These are phyloP conservation scores for Solanum neorickii DNA, from an alignment of 257 asterid species.

Conservation along the genomic window DNA sequence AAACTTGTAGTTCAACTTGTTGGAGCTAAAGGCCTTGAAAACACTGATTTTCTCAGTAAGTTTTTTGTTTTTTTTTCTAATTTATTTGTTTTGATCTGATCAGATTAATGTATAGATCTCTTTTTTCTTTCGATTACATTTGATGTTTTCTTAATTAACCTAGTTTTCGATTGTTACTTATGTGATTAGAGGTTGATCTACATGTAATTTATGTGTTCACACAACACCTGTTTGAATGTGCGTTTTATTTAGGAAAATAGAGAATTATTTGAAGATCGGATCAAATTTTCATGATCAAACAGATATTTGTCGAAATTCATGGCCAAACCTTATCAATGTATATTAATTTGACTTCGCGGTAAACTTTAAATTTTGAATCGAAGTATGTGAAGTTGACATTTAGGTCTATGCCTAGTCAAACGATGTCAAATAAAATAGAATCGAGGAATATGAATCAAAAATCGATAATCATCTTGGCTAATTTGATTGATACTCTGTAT, in stretches of 20 bases:
- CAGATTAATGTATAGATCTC: neutral
- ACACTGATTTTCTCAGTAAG: conserved; percentile 46
- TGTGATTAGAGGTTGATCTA: neutral
- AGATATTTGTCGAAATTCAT: no score
- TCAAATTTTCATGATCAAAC: neutral
- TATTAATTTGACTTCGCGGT: neutral
- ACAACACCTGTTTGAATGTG: neutral
- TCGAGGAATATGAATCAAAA: no score
- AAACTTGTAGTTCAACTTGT: conserved; percentile 44
- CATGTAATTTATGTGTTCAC: neutral
- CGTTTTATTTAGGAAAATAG: neutral
- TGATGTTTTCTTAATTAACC: neutral
- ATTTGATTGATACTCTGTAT: neutral
- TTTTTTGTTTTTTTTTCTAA: neutral
- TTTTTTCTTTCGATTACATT: neutral
- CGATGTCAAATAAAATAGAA: neutral
- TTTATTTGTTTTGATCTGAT: neutral
- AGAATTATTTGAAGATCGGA: neutral
- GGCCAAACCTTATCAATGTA: neutral
- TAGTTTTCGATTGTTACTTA: neutral
- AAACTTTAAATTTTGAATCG: neutral
- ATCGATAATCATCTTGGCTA: no score
- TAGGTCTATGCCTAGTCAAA: neutral
- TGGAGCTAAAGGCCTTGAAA: conserved; percentile 49
- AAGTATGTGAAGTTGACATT: neutral